phyloP scores from a whole-genome alignment of 1,139 yeast genomes.

The Yamadazyma jaroonii region DNA sequence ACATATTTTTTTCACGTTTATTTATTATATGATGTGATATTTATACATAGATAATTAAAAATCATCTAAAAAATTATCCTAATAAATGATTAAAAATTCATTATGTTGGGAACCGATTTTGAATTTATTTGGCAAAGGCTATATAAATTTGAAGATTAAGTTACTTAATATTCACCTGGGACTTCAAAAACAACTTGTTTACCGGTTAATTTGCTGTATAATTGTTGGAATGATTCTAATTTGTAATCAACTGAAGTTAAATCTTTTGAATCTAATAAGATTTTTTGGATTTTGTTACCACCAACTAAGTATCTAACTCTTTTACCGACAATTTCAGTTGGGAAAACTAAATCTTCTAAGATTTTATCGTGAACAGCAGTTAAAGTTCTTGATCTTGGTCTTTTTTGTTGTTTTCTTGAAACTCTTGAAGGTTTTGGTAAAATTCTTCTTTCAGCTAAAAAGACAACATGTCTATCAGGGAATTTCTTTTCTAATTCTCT shows the following conservation, averaged over 20 bases:
- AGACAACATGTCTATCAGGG: constrained; percentile 99
- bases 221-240: constrained; percentile 99
- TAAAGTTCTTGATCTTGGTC: constrained; percentile 99
- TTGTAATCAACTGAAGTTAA: constrained; percentile 97
- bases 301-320: constrained; percentile 99
- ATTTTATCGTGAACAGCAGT: constrained; percentile 98
- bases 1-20: constrained; percentile 7
- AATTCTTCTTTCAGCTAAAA: constrained; percentile 99
- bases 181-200: constrained; percentile 99
- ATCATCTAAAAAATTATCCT: constrained; percentile 5
- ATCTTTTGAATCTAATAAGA: constrained; percentile 97
- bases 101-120: constrained; percentile 4
- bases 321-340: constrained; percentile 98
- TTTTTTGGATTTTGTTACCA: constrained; percentile 98
- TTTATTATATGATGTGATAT: constrained; percentile 9
- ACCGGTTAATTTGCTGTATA: constrained; percentile 98
- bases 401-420: constrained; percentile 94
- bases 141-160: background rate
- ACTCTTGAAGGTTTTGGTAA: constrained; percentile 94
- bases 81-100: constrained; percentile 7
- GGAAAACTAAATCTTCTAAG: constrained; percentile 99
- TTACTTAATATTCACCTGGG: constrained; percentile 58
- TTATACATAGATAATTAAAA: constrained; percentile 6
- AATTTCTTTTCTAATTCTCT: constrained; percentile 99
- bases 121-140: constrained; percentile 1